Evolutionary conservation across 768 basidiomycete species (phyloP).

Genomic region (Mycena floridula): DNA sequence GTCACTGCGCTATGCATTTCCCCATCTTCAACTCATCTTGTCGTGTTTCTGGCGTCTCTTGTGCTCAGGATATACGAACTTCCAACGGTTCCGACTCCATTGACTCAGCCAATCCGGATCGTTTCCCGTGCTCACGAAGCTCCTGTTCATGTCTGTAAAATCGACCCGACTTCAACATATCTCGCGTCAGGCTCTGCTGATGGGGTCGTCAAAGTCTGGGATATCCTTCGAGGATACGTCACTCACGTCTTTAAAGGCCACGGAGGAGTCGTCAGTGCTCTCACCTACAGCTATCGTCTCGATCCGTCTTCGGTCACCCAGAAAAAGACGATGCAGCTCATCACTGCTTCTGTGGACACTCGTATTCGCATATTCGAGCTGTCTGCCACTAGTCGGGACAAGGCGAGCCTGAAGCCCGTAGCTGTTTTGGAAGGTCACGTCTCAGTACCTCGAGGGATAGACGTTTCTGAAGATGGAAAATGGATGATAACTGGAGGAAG

Average conservation of each 20-base stretch:
- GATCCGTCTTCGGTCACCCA: constrained; percentile 44
- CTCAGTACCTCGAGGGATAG: constrained; percentile 88
- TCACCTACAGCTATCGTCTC: constrained; percentile 76
- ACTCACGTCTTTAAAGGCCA: constrained; percentile 97
- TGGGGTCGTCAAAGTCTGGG: constrained; percentile 96
- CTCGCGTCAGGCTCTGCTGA: constrained; percentile 96
- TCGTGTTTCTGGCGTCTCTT: constrained; percentile 77
- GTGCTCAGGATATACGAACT: constrained; percentile 82
- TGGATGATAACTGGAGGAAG: constrained; percentile 90
- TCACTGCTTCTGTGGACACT: constrained; percentile 91
- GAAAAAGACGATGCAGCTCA: constrained; percentile 62
- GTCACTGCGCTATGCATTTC: constrained; percentile 83
- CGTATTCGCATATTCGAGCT: constrained; percentile 91
- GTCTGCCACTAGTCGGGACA: constrained; percentile 52
- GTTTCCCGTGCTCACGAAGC: constrained; percentile 86
- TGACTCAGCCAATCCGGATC: constrained; percentile 64
- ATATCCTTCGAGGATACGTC: constrained; percentile 77
- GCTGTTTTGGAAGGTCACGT: constrained; percentile 93
- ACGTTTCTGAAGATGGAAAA: constrained; percentile 77
- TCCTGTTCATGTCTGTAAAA: constrained; percentile 83
- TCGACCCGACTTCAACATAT: constrained; percentile 83
- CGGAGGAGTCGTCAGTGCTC: constrained; percentile 92
- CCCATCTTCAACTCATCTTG: constrained; percentile 64
- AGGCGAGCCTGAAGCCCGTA: constrained; percentile 55
- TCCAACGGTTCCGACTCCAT: constrained; percentile 37